Evolutionary conservation across 208 protist genomes (phyloP).

Genomic region (Leptomonas seymouri): DNA sequence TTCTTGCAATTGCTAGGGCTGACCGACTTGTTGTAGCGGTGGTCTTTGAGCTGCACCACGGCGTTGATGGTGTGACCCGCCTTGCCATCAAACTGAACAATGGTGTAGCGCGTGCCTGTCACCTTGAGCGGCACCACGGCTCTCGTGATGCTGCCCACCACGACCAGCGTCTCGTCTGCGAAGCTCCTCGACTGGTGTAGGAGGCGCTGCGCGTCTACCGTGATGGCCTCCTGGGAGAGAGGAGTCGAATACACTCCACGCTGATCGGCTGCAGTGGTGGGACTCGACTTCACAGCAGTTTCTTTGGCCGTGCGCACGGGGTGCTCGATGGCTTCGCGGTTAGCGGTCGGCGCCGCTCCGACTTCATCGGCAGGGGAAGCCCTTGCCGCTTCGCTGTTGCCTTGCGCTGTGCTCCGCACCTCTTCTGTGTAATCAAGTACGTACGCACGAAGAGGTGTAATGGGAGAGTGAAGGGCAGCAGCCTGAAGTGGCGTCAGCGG

Average conservation of each 20-base stretch:
- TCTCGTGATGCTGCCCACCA: constrained; percentile 3
- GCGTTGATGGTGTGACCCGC: constrained; percentile 39
- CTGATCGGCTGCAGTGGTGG: neutral
- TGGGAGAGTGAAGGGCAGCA: neutral
- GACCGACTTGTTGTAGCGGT: constrained; percentile 50
- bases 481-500: neutral
- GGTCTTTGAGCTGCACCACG: constrained; percentile 47
- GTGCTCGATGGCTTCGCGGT: neutral
- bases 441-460: constrained; percentile 1
- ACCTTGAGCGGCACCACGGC: constrained; percentile 29
- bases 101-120: constrained; percentile 25
- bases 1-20: constrained; percentile 42
- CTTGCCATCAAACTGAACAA: constrained; percentile 40
- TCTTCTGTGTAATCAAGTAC: neutral
- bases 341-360: neutral
- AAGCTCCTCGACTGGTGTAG: neutral
- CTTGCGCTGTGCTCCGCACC: neutral
- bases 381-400: neutral
- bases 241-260: neutral
- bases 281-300: neutral
- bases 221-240: neutral
- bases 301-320: neutral
- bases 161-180: constrained; percentile 5
- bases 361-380: neutral
- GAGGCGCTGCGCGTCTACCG: neutral